These are phyloP conservation scores for Candida oleophila DNA, from an alignment of 805 yeast species.

Conservation along the genomic window DNA sequence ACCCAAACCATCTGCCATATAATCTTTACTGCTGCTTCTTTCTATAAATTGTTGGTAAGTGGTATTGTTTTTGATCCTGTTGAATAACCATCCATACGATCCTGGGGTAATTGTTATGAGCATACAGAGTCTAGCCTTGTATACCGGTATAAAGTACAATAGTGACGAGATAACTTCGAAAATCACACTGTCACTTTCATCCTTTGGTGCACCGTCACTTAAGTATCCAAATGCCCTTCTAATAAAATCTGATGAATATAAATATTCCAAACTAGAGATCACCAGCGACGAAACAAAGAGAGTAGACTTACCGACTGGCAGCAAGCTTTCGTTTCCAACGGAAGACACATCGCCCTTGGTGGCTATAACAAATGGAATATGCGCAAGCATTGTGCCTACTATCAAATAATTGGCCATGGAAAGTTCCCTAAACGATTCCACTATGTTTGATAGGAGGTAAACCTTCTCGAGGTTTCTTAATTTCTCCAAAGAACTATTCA, in stretches of 20 bases:
- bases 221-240: conserved; percentile 16
- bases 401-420: conserved; percentile 16
- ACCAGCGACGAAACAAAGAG: conserved; percentile 6
- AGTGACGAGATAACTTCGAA: conserved; percentile 24
- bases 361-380: conserved; percentile 16
- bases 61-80: conserved; percentile 18
- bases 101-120: conserved; percentile 41
- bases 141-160: conserved; percentile 35
- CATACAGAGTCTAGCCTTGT: conserved; percentile 40
- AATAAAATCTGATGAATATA: conserved; percentile 23
- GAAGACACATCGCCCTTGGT: background rate
- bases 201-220: conserved; percentile 6
- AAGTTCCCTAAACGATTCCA: conserved; percentile 16
- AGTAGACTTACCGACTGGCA: background rate
- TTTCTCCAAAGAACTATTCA: background rate
- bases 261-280: conserved; percentile 10
- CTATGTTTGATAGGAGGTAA: conserved; percentile 16
- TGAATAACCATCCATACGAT: conserved; percentile 31
- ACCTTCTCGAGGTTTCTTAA: conserved; percentile 2
- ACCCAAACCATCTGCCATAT: background rate
- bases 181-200: conserved; percentile 10
- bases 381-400: conserved; percentile 18
- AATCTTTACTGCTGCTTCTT: background rate
- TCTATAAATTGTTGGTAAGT: conserved; percentile 15
- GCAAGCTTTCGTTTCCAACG: background rate